phyloP scores from a whole-genome alignment of 2,329 filamentous ascomycete genomes.

The Mycosphaerella sp. region DNA sequence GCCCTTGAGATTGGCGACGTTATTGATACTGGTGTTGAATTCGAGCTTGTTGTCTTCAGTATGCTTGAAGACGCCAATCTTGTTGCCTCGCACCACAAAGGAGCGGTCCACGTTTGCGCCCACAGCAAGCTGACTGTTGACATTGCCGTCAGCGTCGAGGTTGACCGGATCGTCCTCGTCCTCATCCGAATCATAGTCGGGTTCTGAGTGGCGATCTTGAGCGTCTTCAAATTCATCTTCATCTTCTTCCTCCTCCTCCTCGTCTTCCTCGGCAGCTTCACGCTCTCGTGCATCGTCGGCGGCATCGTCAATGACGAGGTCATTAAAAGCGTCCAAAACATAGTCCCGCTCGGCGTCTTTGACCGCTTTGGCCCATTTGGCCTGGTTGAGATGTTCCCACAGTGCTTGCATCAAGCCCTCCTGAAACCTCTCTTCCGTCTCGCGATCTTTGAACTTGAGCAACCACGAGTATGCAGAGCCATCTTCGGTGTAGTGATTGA shows the following conservation, averaged over 20 bases:
- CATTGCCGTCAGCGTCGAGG: conserved; percentile 65
- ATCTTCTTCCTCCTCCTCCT: conserved; percentile 30
- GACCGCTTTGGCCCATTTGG: conserved; percentile 78
- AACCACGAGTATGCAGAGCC: conserved; percentile 94
- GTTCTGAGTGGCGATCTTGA: conserved; percentile 58
- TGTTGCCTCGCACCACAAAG: conserved; percentile 92
- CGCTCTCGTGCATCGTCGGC: conserved; percentile 51
- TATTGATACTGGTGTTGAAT: conserved; percentile 95
- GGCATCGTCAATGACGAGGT: conserved; percentile 83
- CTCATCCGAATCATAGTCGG: conserved; percentile 64
- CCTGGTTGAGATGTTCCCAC: conserved; percentile 92
- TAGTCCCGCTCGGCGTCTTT: conserved; percentile 93
- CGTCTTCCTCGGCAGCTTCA: conserved; percentile 48
- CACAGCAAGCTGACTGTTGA: conserved; percentile 90
- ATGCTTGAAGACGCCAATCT: conserved; percentile 99
- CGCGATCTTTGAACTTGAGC: conserved; percentile 79
- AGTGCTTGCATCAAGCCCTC: conserved; percentile 90
- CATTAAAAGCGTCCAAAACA: conserved; percentile 89
- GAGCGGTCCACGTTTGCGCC: conserved; percentile 96
- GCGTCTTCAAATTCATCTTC: conserved; percentile 56
- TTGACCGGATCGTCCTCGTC: conserved; percentile 74
- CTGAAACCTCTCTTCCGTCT: conserved; percentile 77
- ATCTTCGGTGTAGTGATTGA: conserved; percentile 89
- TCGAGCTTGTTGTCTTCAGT: conserved; percentile 86
- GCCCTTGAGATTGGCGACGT: conserved; percentile 81